Evolutionary conservation across 768 basidiomycete genomes (phyloP).

Genomic region (Kwoniella shandongensis): DNA sequence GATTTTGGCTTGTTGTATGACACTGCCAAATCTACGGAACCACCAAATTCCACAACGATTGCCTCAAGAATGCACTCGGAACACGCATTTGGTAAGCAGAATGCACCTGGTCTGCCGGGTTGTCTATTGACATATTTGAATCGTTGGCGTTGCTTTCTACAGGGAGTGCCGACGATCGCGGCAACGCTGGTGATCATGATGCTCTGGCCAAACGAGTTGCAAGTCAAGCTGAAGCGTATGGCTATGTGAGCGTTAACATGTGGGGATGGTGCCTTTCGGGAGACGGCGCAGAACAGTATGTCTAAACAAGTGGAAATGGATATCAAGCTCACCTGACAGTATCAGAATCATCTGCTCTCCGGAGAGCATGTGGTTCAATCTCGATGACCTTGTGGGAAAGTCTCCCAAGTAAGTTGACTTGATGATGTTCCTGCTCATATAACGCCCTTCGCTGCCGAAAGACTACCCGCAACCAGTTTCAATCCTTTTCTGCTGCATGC

Average conservation of each 20-base stretch:
- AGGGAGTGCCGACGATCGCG: no score
- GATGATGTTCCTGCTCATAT: background rate
- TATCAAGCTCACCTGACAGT: background rate
- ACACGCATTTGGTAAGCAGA: no score
- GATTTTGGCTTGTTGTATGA: background rate
- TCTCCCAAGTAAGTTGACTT: slow-evolving; percentile 2
- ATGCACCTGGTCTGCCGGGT: no score
- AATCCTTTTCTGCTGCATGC: slow-evolving; percentile 19
- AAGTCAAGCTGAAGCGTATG: background rate
- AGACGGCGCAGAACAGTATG: slow-evolving; percentile 4
- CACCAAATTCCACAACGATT: no score
- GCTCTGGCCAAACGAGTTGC: no score
- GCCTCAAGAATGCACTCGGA: no score
- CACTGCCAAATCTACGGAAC: no score
- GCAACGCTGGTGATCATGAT: no score
- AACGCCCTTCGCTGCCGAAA: background rate
- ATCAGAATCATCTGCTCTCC: slow-evolving; percentile 13
- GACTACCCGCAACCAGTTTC: slow-evolving; percentile 12
- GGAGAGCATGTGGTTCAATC: slow-evolving; percentile 18
- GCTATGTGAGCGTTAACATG: slow-evolving; percentile 17
- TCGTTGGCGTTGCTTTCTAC: no score
- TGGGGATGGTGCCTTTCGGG: slow-evolving; percentile 18
- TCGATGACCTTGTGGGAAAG: slow-evolving; percentile 7
- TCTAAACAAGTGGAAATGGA: background rate
- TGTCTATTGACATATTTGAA: no score